Percentiles rank a stretch among this genome's conserved stretches.
These are phyloP conservation scores for Lactuca sativa DNA, from an alignment of 129 eudicot species.

Conservation along the genomic window DNA sequence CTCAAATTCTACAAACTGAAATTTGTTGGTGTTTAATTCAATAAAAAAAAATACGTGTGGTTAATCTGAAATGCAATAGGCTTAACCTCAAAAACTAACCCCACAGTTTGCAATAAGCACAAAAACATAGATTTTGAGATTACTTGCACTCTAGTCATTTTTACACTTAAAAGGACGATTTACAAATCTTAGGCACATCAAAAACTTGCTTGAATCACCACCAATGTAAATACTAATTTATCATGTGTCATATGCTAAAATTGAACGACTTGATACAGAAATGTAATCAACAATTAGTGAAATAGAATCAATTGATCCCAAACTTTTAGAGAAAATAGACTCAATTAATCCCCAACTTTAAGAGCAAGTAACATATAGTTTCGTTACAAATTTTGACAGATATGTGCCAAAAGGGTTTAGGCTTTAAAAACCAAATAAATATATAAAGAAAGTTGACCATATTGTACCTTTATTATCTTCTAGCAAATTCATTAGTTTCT, in stretches of 20 bases:
- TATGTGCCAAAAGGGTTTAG: background rate
- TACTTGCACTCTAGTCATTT: background rate
- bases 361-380: background rate
- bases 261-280: background rate
- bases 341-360: too few species aligned
- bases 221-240: background rate
- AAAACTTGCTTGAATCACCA: background rate
- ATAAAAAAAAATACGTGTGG: background rate
- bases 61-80: background rate
- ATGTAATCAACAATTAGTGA: background rate
- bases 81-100: slow-evolving; percentile 16
- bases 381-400: background rate
- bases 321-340: background rate
- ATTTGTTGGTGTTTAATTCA: background rate
- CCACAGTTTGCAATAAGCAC: background rate
- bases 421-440: slow-evolving; percentile 2
- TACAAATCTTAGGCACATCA: slow-evolving; percentile 18
- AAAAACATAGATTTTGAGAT: background rate
- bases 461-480: slow-evolving; percentile 13
- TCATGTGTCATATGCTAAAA: background rate
- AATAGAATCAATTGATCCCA: background rate
- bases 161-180: background rate
- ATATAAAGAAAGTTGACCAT: background rate
- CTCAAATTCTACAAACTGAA: slow-evolving; percentile 6
- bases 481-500: too few species aligned